Conservation (phyloP, 768 basidiomycete genomes). For the Leccinum boreale region DNA sequence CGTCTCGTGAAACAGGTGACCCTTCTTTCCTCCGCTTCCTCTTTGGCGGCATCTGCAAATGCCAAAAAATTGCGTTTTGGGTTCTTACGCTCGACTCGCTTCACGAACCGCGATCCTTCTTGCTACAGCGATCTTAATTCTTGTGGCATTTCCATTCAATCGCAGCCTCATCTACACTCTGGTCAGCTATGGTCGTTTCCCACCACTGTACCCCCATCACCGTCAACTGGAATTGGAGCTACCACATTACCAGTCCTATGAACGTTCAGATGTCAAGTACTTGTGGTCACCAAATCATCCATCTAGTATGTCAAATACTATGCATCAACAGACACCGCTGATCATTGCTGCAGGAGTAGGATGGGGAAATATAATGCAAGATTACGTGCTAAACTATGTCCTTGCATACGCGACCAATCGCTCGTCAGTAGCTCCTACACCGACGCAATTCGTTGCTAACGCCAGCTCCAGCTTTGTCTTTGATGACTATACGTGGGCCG, state of each 20-base stretch:
- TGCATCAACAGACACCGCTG: not conserved
- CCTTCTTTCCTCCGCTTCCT: not conserved
- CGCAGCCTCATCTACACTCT: constrained; percentile 16
- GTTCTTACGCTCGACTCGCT: not conserved
- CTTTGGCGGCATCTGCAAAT: not conserved
- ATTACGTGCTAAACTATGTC: constrained; percentile 32
- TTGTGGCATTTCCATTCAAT: constrained; percentile 22
- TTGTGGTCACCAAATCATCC: constrained; percentile 49
- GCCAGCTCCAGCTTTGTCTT: constrained; percentile 34
- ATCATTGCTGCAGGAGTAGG: constrained; percentile 27
- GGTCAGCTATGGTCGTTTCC: constrained; percentile 22
- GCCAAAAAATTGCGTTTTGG: not conserved
- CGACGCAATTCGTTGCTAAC: not conserved
- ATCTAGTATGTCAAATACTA: not conserved
- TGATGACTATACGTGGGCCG: constrained; percentile 41
- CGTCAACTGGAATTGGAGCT: constrained; percentile 36
- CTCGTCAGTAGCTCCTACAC: constrained; percentile 24
- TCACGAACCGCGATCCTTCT: constrained; percentile 5
- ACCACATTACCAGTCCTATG: constrained; percentile 38
- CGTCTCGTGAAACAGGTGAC: not conserved
- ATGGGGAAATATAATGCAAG: constrained; percentile 41
- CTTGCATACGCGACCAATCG: constrained; percentile 33
- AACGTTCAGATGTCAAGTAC: constrained; percentile 35
- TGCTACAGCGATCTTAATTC: constrained; percentile 5
- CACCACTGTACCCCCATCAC: constrained; percentile 41